Evolutionary conservation across 2,329 filamentous ascomycete genomes (phyloP).

Genomic region (Monilinia vaccinii-corymbosi): DNA sequence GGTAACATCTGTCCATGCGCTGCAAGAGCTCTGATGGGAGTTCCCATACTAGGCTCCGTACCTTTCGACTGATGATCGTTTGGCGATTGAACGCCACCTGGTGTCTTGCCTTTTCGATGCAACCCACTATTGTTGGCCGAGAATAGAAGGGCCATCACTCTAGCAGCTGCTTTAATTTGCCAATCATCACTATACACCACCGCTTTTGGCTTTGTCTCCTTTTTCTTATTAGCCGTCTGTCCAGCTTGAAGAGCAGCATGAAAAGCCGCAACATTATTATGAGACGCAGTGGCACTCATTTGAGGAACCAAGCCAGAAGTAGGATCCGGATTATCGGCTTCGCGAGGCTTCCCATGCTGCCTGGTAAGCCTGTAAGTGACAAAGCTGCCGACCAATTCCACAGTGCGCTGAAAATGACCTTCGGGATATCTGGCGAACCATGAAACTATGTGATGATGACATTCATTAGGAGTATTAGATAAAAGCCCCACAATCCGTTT

Average conservation of each 20-base stretch:
- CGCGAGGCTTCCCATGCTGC: constrained; percentile 58
- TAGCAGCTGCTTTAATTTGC: constrained; percentile 76
- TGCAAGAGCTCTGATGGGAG: constrained; percentile 25
- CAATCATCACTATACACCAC: constrained; percentile 73
- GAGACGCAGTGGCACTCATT: constrained; percentile 48
- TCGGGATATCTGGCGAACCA: constrained; percentile 71
- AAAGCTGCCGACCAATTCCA: constrained; percentile 70
- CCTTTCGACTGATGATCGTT: background rate
- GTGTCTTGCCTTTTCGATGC: constrained; percentile 31
- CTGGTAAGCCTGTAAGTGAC: constrained; percentile 71
- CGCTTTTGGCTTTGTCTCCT: constrained; percentile 45
- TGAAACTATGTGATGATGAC: constrained; percentile 65
- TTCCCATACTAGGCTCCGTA: constrained; percentile 1
- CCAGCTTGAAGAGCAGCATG: constrained; percentile 67
- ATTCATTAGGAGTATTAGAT: constrained; percentile 64
- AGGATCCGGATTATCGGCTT: constrained; percentile 45
- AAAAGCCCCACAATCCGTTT: constrained; percentile 77
- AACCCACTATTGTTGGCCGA: constrained; percentile 60
- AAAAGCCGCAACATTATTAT: constrained; percentile 37
- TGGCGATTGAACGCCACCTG: constrained; percentile 28
- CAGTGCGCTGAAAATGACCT: constrained; percentile 58
- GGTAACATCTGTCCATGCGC: constrained; percentile 60
- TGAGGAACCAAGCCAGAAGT: constrained; percentile 64
- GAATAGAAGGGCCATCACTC: constrained; percentile 73
- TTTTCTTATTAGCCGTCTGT: constrained; percentile 55